phyloP scores from a whole-genome alignment of 352 stramenopile genomes.

The Elongisporangium prolatum region DNA sequence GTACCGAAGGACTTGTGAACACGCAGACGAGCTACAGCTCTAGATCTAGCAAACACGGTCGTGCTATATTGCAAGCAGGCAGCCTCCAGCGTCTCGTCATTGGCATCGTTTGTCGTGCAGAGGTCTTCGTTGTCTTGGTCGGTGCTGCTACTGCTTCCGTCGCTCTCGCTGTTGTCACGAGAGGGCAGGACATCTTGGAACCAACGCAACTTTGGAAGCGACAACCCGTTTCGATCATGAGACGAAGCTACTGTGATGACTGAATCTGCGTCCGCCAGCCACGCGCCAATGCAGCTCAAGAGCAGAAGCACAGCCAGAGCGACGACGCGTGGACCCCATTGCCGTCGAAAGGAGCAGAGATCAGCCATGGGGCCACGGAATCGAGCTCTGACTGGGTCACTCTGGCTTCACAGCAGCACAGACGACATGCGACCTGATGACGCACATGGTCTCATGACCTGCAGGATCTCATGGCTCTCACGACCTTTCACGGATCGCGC shows the following conservation, averaged over 20 bases:
- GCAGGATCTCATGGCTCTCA: neutral
- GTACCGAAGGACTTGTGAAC: slow-evolving; percentile 35
- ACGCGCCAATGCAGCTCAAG: neutral
- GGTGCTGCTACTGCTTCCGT: neutral
- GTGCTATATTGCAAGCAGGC: slow-evolving; percentile 19
- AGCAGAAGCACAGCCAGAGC: neutral
- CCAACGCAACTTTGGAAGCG: neutral
- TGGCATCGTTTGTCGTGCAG: slow-evolving; percentile 7
- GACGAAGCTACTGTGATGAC: neutral
- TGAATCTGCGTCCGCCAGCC: neutral
- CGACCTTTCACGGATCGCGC: neutral
- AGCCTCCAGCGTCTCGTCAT: slow-evolving; percentile 20
- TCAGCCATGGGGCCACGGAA: neutral
- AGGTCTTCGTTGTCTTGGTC: neutral
- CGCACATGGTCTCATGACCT: neutral
- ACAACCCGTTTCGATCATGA: neutral
- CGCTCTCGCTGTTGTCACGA: neutral
- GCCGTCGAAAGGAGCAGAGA: neutral
- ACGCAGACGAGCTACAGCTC: slow-evolving; percentile 27
- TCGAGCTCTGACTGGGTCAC: neutral
- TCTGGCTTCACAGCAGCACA: neutral
- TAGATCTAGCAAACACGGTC: slow-evolving; percentile 11
- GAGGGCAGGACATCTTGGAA: neutral
- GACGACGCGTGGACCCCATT: neutral
- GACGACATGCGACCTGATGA: too few species aligned